Percentiles rank a stretch among this genome's conserved stretches.
These are phyloP conservation scores for Cyberlindnera japonica DNA, from an alignment of 805 yeast genomes.

Conservation along the genomic window DNA sequence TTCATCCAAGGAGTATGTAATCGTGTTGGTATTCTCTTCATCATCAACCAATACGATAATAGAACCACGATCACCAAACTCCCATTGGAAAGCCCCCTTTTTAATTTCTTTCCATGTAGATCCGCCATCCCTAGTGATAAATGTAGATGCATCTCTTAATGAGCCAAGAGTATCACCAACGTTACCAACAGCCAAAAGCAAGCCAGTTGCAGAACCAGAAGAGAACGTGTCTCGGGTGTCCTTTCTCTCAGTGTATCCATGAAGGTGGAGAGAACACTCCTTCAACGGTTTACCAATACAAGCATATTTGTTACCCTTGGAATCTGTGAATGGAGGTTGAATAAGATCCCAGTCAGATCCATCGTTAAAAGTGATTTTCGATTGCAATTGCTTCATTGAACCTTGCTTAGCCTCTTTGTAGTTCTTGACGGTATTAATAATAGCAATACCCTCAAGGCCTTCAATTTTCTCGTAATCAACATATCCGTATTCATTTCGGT, in stretches of 20 bases:
- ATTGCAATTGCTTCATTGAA: constrained; percentile 54
- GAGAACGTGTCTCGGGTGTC: constrained; percentile 84
- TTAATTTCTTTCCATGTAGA: constrained; percentile 76
- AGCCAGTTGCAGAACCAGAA: constrained; percentile 85
- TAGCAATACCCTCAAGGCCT: constrained; percentile 79
- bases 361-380: constrained; percentile 82
- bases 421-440: constrained; percentile 68
- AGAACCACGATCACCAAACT: constrained; percentile 93
- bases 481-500: constrained; percentile 67
- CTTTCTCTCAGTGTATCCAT: constrained; percentile 83
- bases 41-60: constrained; percentile 69
- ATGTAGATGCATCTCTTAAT: constrained; percentile 58
- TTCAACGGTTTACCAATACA: constrained; percentile 51
- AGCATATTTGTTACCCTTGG: constrained; percentile 49
- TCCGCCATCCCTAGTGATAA: constrained; percentile 87
- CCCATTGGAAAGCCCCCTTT: constrained; percentile 85
- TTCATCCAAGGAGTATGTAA: constrained; percentile 70
- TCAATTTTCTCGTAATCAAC: constrained; percentile 86
- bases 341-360: constrained; percentile 83
- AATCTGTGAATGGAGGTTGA: constrained; percentile 64
- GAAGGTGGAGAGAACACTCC: constrained; percentile 78
- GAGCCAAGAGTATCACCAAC: constrained; percentile 64
- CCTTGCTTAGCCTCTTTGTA: constrained; percentile 41
- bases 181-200: constrained; percentile 89
- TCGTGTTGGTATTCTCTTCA: constrained; percentile 50